phyloP scores from a whole-genome alignment of 2,329 filamentous ascomycete genomes.

The Verticillium klebahnii region DNA sequence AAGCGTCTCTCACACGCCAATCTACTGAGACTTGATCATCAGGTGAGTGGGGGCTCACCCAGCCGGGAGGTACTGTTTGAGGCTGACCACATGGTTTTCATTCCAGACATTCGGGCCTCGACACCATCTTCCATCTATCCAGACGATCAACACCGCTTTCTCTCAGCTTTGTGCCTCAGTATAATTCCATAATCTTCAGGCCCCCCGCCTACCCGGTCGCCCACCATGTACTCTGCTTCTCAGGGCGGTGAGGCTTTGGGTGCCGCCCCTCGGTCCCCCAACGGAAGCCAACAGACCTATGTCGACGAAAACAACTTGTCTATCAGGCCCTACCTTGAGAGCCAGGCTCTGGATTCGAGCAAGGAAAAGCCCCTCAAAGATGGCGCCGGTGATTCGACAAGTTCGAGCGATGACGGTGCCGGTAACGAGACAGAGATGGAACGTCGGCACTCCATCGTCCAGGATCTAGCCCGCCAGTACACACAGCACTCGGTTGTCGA shows the following conservation, averaged over 20 bases:
- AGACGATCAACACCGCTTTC: background rate
- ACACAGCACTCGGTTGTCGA: slow-evolving; percentile 13
- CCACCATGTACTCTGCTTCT: background rate
- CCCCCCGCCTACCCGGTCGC: background rate
- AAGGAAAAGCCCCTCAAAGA: background rate
- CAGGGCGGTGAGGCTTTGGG: background rate
- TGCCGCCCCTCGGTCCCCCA: slow-evolving; percentile 1
- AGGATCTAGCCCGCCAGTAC: slow-evolving; percentile 16
- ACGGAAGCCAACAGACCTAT: slow-evolving; percentile 10
- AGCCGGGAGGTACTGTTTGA: background rate
- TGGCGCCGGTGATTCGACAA: slow-evolving; percentile 4
- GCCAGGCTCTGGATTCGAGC: background rate
- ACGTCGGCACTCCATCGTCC: slow-evolving; percentile 15
- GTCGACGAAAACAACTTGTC: slow-evolving; percentile 6
- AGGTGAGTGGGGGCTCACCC: background rate
- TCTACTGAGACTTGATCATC: background rate
- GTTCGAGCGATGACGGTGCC: slow-evolving; percentile 4
- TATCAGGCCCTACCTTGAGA: background rate
- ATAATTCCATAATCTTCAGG: background rate
- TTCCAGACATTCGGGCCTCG: background rate
- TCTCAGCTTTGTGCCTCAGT: too few relatives aligned
- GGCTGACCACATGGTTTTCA: background rate
- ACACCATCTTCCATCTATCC: background rate
- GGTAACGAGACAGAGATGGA: slow-evolving; percentile 12
- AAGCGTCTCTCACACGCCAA: background rate